Conservation (phyloP, 1,139 yeast genomes). For the Tardiomyces depauwii region DNA sequence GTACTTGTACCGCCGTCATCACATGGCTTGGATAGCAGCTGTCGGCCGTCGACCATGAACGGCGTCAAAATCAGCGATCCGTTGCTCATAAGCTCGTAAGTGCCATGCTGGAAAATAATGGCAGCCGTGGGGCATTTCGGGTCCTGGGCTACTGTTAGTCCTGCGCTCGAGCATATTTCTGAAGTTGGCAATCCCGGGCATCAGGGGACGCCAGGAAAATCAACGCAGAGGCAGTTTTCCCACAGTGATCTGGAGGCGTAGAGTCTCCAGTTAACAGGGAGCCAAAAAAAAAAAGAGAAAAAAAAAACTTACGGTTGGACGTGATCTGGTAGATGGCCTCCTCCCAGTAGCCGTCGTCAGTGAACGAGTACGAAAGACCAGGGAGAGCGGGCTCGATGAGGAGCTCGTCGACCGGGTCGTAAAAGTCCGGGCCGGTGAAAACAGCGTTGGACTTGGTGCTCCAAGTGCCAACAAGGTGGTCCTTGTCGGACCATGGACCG, state of each 20-base stretch:
- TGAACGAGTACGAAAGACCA: slow-evolving; percentile 86
- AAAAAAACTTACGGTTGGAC: slow-evolving; percentile 34
- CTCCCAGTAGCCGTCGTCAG: slow-evolving; percentile 83
- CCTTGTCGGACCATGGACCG: slow-evolving; percentile 14
- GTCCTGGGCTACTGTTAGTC: slow-evolving; percentile 32
- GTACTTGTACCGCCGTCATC: slow-evolving; percentile 29
- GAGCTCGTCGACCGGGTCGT: slow-evolving; percentile 90
- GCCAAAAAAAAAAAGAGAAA: neutral
- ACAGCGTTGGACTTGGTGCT: slow-evolving; percentile 86
- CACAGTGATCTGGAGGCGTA: too few species aligned
- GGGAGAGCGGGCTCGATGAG: slow-evolving; percentile 92
- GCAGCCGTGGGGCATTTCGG: slow-evolving; percentile 81
- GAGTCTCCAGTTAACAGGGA: too few species aligned
- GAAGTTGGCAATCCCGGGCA: too few species aligned
- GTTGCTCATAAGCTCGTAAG: slow-evolving; percentile 47
- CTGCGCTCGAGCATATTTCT: too few species aligned
- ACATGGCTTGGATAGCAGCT: slow-evolving; percentile 81
- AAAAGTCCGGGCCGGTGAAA: slow-evolving; percentile 94
- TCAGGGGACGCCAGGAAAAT: too few species aligned
- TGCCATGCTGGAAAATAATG: slow-evolving; percentile 82
- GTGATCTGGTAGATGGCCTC: slow-evolving; percentile 76
- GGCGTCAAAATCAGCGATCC: slow-evolving; percentile 68
- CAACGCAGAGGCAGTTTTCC: too few species aligned
- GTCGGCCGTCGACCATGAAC: slow-evolving; percentile 84
- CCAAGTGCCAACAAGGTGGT: slow-evolving; percentile 73